phyloP scores from a whole-genome alignment of 129 eudicot species.

The Mikania micrantha region DNA sequence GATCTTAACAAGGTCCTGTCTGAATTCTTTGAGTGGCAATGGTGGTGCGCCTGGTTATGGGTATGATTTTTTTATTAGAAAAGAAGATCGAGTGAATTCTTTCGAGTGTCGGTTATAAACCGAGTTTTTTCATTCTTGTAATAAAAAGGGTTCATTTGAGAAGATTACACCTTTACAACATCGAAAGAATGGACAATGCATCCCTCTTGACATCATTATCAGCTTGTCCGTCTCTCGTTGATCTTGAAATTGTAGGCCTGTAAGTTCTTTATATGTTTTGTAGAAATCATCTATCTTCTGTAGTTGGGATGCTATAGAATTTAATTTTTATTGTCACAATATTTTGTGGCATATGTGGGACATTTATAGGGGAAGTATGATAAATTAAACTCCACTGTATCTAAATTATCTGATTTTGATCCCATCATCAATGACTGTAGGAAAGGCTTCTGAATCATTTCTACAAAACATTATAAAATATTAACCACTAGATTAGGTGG shows the following conservation, averaged over 20 bases:
- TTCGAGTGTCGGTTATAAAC: neutral
- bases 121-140: conserved; percentile 11
- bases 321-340: neutral
- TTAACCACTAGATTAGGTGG: neutral
- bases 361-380: neutral
- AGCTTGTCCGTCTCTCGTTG: conserved; percentile 69
- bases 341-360: conserved; percentile 13
- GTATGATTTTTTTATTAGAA: conserved; percentile 31
- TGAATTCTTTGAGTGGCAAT: conserved; percentile 52
- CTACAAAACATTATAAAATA: neutral
- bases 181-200: conserved; percentile 73
- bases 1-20: conserved; percentile 72
- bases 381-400: neutral
- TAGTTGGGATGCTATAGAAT: neutral
- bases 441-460: neutral
- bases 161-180: conserved; percentile 66
- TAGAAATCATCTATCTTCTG: conserved; percentile 9
- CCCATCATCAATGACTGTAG: neutral
- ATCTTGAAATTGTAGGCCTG: conserved; percentile 86
- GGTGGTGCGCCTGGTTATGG: conserved; percentile 74
- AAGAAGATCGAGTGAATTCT: neutral
- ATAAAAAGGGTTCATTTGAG: conserved; percentile 54
- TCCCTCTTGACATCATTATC: conserved; percentile 63
- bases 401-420: neutral
- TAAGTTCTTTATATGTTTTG: conserved; percentile 41